Conservation (phyloP, 495 filamentous ascomycete species). For the Astrocystis sublimbata region DNA sequence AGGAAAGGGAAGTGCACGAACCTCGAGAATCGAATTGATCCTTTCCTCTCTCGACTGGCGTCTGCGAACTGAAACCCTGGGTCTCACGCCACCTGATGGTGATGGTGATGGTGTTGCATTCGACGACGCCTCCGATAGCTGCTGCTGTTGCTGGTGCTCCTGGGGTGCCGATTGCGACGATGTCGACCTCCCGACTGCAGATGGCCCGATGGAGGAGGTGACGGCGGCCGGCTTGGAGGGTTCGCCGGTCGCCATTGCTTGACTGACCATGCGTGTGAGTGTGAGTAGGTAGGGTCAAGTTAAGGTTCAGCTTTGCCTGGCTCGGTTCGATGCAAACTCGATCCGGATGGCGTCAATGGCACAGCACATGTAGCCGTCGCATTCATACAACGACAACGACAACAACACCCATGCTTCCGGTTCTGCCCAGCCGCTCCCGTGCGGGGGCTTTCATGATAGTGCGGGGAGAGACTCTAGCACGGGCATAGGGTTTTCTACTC, state of each 20-base stretch:
- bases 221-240: neutral
- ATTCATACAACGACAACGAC: too few species aligned
- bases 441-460: neutral
- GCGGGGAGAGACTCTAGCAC: neutral
- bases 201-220: neutral
- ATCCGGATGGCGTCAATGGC: neutral
- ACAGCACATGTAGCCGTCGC: neutral
- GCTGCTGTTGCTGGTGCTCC: too few species aligned
- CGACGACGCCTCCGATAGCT: too few species aligned
- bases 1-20: slow-evolving; percentile 28
- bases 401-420: neutral
- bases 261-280: too few species aligned
- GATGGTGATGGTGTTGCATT: too few species aligned
- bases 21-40: slow-evolving; percentile 48
- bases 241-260: slow-evolving; percentile 11
- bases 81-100: neutral
- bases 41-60: slow-evolving; percentile 41
- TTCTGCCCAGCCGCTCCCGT: neutral
- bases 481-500: neutral
- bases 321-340: neutral
- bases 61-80: neutral
- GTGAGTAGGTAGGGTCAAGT: neutral
- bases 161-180: slow-evolving; percentile 1
- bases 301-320: neutral
- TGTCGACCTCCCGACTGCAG: neutral